Conservation (phyloP, 352 stramenopile genomes). For the Globisporangium uncinulatum region DNA sequence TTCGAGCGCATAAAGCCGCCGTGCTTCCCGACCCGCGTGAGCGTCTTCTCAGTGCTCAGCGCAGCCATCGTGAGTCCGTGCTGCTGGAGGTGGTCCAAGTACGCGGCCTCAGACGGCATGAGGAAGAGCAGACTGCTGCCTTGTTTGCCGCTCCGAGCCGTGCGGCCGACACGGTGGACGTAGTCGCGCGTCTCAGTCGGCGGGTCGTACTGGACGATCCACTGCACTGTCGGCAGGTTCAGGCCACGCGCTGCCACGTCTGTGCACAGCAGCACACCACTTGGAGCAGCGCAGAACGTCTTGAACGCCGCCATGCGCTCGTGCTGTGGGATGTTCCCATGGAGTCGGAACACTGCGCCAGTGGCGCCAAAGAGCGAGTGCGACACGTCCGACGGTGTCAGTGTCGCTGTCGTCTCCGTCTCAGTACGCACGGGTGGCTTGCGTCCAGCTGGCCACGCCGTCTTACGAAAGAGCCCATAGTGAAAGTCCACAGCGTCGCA, state of each 20-base stretch:
- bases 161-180: conserved; percentile 92
- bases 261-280: conserved; percentile 97
- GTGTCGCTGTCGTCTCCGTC: conserved; percentile 91
- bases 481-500: conserved; percentile 98
- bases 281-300: conserved; percentile 97
- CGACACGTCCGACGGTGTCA: conserved; percentile 45
- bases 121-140: conserved; percentile 97
- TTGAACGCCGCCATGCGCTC: conserved; percentile 99
- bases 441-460: too few relatives aligned
- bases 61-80: conserved; percentile 77
- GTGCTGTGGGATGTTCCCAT: conserved; percentile 99
- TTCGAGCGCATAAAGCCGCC: conserved; percentile 54
- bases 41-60: conserved; percentile 81
- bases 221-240: conserved; percentile 97
- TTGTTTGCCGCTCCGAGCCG: conserved; percentile 79
- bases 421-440: too few relatives aligned
- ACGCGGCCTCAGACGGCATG: conserved; percentile 94
- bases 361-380: too few relatives aligned
- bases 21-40: conserved; percentile 55
- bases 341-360: conserved; percentile 86
- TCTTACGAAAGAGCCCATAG: conserved; percentile 87
- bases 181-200: conserved; percentile 98
- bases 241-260: conserved; percentile 97
- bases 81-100: conserved; percentile 90
- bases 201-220: conserved; percentile 99